Evolutionary conservation across 768 basidiomycete species (phyloP).

Genomic region (Lactifluus pinguis): DNA sequence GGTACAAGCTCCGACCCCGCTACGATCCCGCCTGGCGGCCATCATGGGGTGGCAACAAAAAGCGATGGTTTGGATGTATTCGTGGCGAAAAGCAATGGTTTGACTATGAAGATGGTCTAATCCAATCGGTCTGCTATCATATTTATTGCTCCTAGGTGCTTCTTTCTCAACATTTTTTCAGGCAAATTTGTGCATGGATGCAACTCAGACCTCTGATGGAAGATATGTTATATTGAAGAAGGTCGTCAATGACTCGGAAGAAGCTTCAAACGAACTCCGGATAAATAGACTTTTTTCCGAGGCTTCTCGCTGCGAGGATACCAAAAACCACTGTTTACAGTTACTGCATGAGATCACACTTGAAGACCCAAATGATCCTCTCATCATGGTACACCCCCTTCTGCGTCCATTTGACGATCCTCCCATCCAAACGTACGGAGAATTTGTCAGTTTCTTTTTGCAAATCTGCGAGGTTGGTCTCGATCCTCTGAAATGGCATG

Average conservation of each 20-base stretch:
- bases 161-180: not conserved
- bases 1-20: constrained; percentile 4
- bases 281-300: not conserved
- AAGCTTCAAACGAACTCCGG: not conserved
- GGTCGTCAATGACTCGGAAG: not conserved
- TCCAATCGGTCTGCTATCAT: not conserved
- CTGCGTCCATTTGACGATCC: constrained; percentile 23
- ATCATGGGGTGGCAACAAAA: not conserved
- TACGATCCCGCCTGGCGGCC: not conserved
- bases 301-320: not conserved
- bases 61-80: not conserved
- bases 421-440: constrained; percentile 18
- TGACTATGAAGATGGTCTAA: not conserved
- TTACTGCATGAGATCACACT: not conserved
- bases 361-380: not conserved
- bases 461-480: constrained; percentile 20
- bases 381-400: constrained; percentile 22
- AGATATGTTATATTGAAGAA: not conserved
- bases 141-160: not conserved
- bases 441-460: constrained; percentile 21
- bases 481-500: constrained; percentile 15
- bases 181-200: not conserved
- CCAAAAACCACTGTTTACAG: not conserved
- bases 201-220: not conserved
- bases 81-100: not conserved